Evolutionary conservation across 2,329 filamentous ascomycete genomes (phyloP), one percentile per base, ranked within the genome.

Genomic region (Apiospora saccharicola): DNA sequence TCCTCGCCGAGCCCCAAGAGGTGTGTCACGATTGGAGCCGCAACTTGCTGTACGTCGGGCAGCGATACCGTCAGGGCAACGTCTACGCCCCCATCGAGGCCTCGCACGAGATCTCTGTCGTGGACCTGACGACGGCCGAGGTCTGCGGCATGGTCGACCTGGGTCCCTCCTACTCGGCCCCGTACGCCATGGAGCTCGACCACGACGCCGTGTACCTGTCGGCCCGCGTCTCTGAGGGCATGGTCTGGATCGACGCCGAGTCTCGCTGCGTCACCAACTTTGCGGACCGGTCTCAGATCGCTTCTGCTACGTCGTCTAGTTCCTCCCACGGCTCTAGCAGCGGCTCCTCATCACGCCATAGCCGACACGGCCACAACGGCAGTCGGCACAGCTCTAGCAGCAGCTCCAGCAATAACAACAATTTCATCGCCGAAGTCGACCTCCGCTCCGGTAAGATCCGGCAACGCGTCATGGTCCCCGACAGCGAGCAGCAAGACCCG

Each of bases 371-470:
- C 30, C 53, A 41, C 30, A n/a, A 30, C 30, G 24, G 47, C 8
- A 51, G n/a, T 24, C 10, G 49, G 2, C 46, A 49, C 22, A 22
- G 13, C 3, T 10, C 8, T 7, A 10, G 37, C 37, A 37, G 37
- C 5, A 41, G 37, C 10, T 41, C 37, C 37, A 41, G 34, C 22
- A 69, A n/a, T 24, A 49, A 37, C n/a, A 34, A 77, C n/a, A 76
- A 76, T 61, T 77, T 79, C 70, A 75, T 79, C 64, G 77, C 77
- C 7, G 77, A 79, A 67, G 72, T 79, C n/a, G 76, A 78, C 49
- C 69, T 78, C 8, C 74, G 77, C 30, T 75, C 74, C 22, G 77
- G 77, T 46, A 76, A 76, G 71, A 78, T 79, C 73, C 74, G 75
- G 7, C 77, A 76, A 61, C 72, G 75, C 67, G 75, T 79, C 51